phyloP scores from a whole-genome alignment of 768 basidiomycete genomes.

The Rubroboletus satanas region DNA sequence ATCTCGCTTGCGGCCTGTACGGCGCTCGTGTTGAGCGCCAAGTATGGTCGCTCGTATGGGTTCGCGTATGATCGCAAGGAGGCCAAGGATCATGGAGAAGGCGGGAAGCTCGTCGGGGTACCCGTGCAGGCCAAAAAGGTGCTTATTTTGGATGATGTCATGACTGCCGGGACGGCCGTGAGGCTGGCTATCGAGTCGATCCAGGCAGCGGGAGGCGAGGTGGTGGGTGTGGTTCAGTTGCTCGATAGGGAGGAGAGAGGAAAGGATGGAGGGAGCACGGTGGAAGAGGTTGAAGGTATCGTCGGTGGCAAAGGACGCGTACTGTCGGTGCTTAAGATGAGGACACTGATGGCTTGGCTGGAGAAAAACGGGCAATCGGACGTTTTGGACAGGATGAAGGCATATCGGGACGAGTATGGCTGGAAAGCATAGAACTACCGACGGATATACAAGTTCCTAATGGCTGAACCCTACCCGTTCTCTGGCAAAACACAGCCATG shows the following conservation, averaged over 20 bases:
- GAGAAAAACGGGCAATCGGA: slow-evolving; percentile 61
- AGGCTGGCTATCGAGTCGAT: slow-evolving; percentile 79
- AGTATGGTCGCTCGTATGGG: slow-evolving; percentile 62
- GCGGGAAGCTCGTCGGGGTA: slow-evolving; percentile 86
- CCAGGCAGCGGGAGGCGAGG: slow-evolving; percentile 61
- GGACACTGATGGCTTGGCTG: slow-evolving; percentile 82
- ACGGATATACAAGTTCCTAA: background rate
- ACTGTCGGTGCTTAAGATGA: slow-evolving; percentile 77
- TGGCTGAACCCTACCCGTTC: background rate
- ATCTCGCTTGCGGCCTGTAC: slow-evolving; percentile 90
- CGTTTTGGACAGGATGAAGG: slow-evolving; percentile 67
- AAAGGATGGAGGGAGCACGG: slow-evolving; percentile 57
- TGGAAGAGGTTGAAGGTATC: slow-evolving; percentile 75
- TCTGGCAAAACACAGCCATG: background rate
- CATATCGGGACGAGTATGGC: slow-evolving; percentile 46
- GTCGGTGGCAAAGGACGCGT: slow-evolving; percentile 67
- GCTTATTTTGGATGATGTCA: slow-evolving; percentile 92
- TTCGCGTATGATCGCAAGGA: slow-evolving; percentile 96
- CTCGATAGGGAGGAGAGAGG: slow-evolving; percentile 63
- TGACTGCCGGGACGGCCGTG: slow-evolving; percentile 89
- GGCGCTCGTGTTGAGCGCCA: slow-evolving; percentile 65
- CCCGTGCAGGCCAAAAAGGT: slow-evolving; percentile 77
- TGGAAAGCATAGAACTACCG: slow-evolving; percentile 21
- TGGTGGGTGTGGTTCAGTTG: slow-evolving; percentile 84
- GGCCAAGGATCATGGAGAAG: slow-evolving; percentile 93